Percentiles rank a stretch among this genome's conserved stretches.
Conservation (phyloP, 1,284 basidiomycete genomes). For the Leccinum subrobustum region DNA sequence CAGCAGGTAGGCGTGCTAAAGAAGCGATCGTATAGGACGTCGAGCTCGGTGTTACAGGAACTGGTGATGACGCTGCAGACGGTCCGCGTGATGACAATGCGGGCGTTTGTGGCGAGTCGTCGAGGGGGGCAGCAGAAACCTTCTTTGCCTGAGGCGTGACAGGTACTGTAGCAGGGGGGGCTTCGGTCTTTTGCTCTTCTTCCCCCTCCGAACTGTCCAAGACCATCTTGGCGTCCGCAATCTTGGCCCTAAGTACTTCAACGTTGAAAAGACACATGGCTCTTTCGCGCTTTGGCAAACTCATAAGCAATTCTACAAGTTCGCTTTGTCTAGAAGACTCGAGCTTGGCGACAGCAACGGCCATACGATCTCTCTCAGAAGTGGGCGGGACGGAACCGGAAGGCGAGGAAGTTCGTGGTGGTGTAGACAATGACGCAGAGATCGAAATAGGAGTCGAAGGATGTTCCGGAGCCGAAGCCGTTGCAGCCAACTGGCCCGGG, state of each 20-base stretch:
- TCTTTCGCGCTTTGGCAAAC: conserved; percentile 82
- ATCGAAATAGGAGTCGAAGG: conserved; percentile 79
- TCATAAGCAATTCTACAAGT: conserved; percentile 78
- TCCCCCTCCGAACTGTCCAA: conserved; percentile 68
- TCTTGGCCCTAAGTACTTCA: conserved; percentile 75
- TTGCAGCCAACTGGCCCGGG: conserved; percentile 59
- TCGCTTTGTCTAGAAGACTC: conserved; percentile 56
- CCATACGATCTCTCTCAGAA: conserved; percentile 74
- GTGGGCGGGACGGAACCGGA: conserved; percentile 69
- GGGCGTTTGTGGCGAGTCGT: conserved; percentile 65
- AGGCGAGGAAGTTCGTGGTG: conserved; percentile 78
- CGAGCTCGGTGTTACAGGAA: conserved; percentile 51
- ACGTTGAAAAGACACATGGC: conserved; percentile 88
- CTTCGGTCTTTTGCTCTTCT: conserved; percentile 38
- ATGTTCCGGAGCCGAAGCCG: conserved; percentile 79
- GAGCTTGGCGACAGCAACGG: conserved; percentile 62
- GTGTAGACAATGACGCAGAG: conserved; percentile 67
- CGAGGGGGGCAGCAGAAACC: conserved; percentile 37
- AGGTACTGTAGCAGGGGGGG: conserved; percentile 31
- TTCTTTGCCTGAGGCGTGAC: conserved; percentile 66
- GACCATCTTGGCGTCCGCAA: conserved; percentile 80
- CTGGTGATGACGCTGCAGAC: conserved; percentile 66
- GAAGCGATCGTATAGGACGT: conserved; percentile 52
- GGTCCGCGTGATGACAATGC: conserved; percentile 70
- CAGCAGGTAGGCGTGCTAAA: conserved; percentile 60